Conservation (phyloP, 352 stramenopile species). For the Elongisporangium undulatum region DNA sequence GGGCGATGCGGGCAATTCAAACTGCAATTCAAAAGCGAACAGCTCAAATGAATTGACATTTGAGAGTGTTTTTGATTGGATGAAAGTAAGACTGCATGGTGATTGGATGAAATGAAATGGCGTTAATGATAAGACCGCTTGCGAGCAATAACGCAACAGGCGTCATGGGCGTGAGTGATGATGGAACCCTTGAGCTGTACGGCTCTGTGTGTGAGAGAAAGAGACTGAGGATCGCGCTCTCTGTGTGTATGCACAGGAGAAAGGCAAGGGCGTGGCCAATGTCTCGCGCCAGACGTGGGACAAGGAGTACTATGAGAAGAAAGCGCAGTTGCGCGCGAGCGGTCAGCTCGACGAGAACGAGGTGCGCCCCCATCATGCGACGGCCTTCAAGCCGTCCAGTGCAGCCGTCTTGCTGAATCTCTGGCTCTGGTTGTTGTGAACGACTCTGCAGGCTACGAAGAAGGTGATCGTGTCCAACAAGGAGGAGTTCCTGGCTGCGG, state of each 20-base stretch:
- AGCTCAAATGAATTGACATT: constrained; percentile 8
- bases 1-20: constrained; percentile 19
- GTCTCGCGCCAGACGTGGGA: constrained; percentile 85
- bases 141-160: background rate
- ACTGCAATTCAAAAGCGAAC: constrained; percentile 12
- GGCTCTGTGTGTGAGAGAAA: background rate
- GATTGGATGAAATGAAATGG: background rate
- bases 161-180: background rate
- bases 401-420: too few relatives aligned
- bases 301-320: constrained; percentile 66
- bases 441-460: constrained; percentile 28
- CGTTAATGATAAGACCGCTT: background rate
- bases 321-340: constrained; percentile 66
- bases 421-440: background rate
- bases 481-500: constrained; percentile 73
- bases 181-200: background rate
- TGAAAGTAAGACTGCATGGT: background rate
- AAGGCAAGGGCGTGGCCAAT: constrained; percentile 73
- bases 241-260: constrained; percentile 21
- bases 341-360: constrained; percentile 54
- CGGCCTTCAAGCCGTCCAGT: background rate
- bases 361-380: constrained; percentile 15
- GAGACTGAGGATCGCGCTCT: background rate
- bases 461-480: constrained; percentile 70
- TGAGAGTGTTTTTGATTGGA: background rate